Base-by-base conservation (phyloP, 139 green algal genomes). In the Eudorina sp. region DNA sequence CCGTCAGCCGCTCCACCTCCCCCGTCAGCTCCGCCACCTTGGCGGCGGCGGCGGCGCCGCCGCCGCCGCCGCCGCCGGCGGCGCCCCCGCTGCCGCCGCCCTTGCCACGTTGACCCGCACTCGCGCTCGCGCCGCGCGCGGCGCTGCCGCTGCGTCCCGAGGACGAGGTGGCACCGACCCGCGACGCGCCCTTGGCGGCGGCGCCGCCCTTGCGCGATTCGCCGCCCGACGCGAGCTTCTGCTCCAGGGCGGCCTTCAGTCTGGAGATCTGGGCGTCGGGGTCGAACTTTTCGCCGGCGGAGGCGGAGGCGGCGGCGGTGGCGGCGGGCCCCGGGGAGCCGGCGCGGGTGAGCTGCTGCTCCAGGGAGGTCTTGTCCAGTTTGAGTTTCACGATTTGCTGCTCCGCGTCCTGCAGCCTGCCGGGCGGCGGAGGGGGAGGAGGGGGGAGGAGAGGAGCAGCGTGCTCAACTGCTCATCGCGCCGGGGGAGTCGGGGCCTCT, bases 321-420 rank as follows among this genome's bases (percentile, higher is more conserved):
- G 64, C 13, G 6, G 13, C 64, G 27, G 64, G 18, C 13, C 27
- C 64, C 38, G 64, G 25, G 64, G 64, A 34, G 27, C 13, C 3
- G 64, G n/a, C 64, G 5, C 25, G 27, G 21, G n/a, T 48, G 21
- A 75, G 66, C 38, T 75, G 66, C 9, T 75, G 29, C 38, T 75
- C 66, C 66, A 75, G 31, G 38, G 34, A 46, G 34, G 36, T 14
- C 36, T 75, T 84, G 19, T 85, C 40, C 25, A 75, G 40, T 40
- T 60, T 85, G 38, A 62, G 38, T 27, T 55, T 43, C 0, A 43
- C 45, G 27, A 85, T 5, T 55, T 74, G 41, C 25, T 75, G 55
- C 53, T 85, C 78, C 4, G 58, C 58, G 6, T 74, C 55, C n/a
- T 75, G 78, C 23, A 85, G 78, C 40, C 78, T 84, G 77, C 21